These are phyloP conservation scores for Trametes hirsuta DNA, from an alignment of 1,284 basidiomycete genomes.

Conservation along the genomic window DNA sequence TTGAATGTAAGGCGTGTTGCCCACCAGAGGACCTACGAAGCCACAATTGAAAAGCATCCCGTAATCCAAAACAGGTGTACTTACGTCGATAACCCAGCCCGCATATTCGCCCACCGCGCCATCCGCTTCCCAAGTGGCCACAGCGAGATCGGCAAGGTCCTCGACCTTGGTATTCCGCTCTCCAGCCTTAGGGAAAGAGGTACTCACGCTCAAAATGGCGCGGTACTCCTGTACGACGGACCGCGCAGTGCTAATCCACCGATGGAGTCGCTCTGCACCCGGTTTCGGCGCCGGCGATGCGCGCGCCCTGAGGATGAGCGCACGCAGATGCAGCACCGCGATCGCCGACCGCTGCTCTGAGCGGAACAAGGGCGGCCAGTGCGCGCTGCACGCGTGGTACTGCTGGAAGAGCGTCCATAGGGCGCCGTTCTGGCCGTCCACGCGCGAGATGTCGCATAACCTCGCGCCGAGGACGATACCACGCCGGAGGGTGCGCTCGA, in stretches of 20 bases:
- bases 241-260: constrained; percentile 69
- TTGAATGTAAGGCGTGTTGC: constrained; percentile 91
- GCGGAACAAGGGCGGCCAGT: constrained; percentile 79
- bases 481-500: constrained; percentile 72
- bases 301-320: constrained; percentile 59
- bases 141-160: constrained; percentile 82
- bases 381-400: constrained; percentile 64
- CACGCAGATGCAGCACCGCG: constrained; percentile 71
- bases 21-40: constrained; percentile 81
- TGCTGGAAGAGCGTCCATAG: constrained; percentile 63
- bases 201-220: constrained; percentile 65
- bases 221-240: constrained; percentile 72
- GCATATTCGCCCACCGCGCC: constrained; percentile 62
- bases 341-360: constrained; percentile 73
- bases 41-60: constrained; percentile 13
- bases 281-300: constrained; percentile 23
- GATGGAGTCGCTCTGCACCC: constrained; percentile 39
- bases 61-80: constrained; percentile 30
- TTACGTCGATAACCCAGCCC: constrained; percentile 75
- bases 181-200: constrained; percentile 84
- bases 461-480: constrained; percentile 60
- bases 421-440: constrained; percentile 41
- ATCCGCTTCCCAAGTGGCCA: constrained; percentile 80
- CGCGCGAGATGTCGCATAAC: constrained; percentile 40
- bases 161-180: constrained; percentile 81